Evolutionary conservation across 805 yeast species (phyloP), one percentile per base, ranked within the genome.

Genomic region (Ogataea parapolymorpha): DNA sequence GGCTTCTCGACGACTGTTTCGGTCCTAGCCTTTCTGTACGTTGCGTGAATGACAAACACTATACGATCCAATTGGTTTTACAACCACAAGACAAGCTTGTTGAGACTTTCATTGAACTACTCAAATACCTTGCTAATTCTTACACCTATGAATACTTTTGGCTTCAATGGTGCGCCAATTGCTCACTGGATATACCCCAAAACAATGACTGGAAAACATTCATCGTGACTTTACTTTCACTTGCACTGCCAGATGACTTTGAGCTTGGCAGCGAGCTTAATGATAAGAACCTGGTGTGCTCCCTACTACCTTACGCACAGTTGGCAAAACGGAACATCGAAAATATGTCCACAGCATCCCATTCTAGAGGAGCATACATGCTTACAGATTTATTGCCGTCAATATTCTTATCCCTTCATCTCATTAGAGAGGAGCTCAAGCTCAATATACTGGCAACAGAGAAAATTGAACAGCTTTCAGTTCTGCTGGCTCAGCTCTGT

Each of bases 391-490:
- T 79, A 51, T 64, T 80, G 0, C 84, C 91, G 0, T 79, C 76
- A 43, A 71, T 86, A 9, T 71, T 80, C 0, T 61, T 85, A 18
- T 77, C 89, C 0, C 62, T 91, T 34, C 97, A 90, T 63, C 55
- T 89, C 27, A 63, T 87, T 2, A 66, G 89, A 39, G 97, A 91
- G 58, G 97, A 91, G 45, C 59, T 73, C 33, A 71, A 74, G 37
- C 65, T 91, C 23, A 79, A 84, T 51, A 62, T 76, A 2, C 61
- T 78, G 18, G 66, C 71, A 5, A 41, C 54, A 3, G 40, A 51
- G 0, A 58, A 65, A 7, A 62, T 71, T 10, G 50, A 64, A 3
- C 61, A 62, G 24, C 51, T 90, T 22, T 79, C 83, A 0, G 18
- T 63, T 1, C 58, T 89, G 16, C 59, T 89, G n/a, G 66, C 80